Base-by-base conservation (phyloP, 2,329 filamentous ascomycete genomes). In the Pseudogymnoascus destructans region DNA sequence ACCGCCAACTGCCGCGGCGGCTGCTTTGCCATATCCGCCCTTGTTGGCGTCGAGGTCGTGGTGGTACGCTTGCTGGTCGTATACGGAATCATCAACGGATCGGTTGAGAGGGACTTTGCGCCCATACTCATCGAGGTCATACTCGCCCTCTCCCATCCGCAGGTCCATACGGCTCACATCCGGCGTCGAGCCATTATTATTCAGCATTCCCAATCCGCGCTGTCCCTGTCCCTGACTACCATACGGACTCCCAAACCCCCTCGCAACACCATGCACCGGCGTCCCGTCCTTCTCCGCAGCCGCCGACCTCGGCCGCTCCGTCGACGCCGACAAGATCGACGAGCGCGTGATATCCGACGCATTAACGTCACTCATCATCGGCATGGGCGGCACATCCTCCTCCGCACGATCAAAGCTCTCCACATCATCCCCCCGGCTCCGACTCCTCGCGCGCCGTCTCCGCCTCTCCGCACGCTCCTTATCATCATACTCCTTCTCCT, bases 271-370 rank as follows among this genome's bases (percentile, higher is more conserved):
- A 36, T 79, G 79, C 52, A 85, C 71, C 10, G 84, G 82, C 1
- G 76, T 78, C 66, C 61, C 46, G 27, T 57, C 76, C 65, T 55
- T 72, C 71, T 79, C 80, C 65, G 79, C 83, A 66, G 77, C 85
- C 19, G 84, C 82, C 15, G 86, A 88, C 52, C 79, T 77, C 13
- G 87, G 85, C 57, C 83, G 76, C 63, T 89, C 88, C 0, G 87
- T 88, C 25, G 87, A 84, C 27, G 88, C 87, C 4, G 91, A 93
- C 15, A 93, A 73, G 58, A 97, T 88, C 0, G 92, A 96, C 13
- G 86, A 86, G 64, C 92, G 80, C 0, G 92, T 97, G 58, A 96
- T 72, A 57, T 96, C 91, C 0, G 92, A 95, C 40, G 87, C 82
- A 63, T 88, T 86, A 59, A 95, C 81, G 59, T 89, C 88, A 71